A percentile compares a stretch with the other conserved stretches of the same genome.
phyloP scores from a whole-genome alignment of 768 basidiomycete species.

The Leccinum aurantiacum region DNA sequence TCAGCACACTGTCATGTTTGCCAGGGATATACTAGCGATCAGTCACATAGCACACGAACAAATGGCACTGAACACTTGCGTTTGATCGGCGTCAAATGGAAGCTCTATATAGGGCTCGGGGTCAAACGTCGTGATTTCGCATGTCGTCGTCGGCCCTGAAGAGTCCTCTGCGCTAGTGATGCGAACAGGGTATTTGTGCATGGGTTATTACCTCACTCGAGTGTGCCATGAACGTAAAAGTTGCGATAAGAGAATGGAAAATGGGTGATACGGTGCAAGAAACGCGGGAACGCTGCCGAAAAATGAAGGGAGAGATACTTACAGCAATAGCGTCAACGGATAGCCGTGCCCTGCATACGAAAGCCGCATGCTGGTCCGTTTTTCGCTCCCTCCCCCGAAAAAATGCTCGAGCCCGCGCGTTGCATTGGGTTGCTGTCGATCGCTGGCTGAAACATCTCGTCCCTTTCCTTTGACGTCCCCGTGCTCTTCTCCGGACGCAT shows the following conservation, averaged over 20 bases:
- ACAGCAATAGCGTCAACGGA: constrained; percentile 80
- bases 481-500: constrained; percentile 43
- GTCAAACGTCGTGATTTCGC: constrained; percentile 83
- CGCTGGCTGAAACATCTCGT: constrained; percentile 1
- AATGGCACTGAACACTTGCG: constrained; percentile 37
- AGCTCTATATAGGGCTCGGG: constrained; percentile 81
- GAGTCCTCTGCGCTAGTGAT: constrained; percentile 68
- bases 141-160: constrained; percentile 79
- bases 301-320: constrained; percentile 29
- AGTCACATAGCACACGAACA: constrained; percentile 9
- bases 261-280: background rate
- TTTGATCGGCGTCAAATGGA: constrained; percentile 67
- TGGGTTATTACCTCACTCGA: constrained; percentile 8
- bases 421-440: constrained; percentile 21
- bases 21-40: constrained; percentile 1
- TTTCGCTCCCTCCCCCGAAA: constrained; percentile 51
- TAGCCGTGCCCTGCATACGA: constrained; percentile 76
- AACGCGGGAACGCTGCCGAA: background rate
- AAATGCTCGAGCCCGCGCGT: constrained; percentile 53
- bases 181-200: background rate
- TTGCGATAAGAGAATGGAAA: background rate
- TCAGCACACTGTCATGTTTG: constrained; percentile 52
- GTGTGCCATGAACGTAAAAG: constrained; percentile 2
- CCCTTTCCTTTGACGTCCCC: constrained; percentile 37
- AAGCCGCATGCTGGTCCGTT: constrained; percentile 83